Evolutionary conservation across 768 basidiomycete species (phyloP).

Genomic region (Sarcomyxa edulis): DNA sequence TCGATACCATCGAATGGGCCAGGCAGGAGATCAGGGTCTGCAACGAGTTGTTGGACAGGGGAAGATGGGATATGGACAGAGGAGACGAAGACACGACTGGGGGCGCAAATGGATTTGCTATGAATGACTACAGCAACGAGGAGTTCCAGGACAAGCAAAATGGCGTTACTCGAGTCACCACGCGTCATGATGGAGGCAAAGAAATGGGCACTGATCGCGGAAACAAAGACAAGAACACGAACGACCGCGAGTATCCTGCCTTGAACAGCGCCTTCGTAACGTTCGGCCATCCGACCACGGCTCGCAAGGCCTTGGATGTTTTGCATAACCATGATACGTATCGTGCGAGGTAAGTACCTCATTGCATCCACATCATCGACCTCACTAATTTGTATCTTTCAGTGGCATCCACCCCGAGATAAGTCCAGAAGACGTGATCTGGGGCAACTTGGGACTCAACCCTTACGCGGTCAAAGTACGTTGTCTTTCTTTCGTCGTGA

Average conservation of each 20-base stretch:
- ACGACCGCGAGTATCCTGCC: conserved; percentile 42
- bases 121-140: no score
- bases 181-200: no score
- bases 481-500: neutral
- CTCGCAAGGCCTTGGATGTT: conserved; percentile 77
- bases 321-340: conserved; percentile 80
- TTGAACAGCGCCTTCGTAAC: conserved; percentile 79
- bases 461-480: conserved; percentile 74
- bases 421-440: conserved; percentile 85
- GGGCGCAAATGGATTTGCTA: conserved; percentile 2
- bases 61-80: conserved; percentile 29
- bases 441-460: conserved; percentile 85
- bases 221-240: conserved; percentile 21
- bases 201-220: no score
- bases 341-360: no score
- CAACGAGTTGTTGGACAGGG: conserved; percentile 46
- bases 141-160: conserved; percentile 8
- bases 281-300: conserved; percentile 90
- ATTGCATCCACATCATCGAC: conserved; percentile 10
- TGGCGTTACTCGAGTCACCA: no score
- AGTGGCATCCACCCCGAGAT: conserved; percentile 72
- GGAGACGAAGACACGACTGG: conserved; percentile 10
- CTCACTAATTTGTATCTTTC: no score
- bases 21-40: conserved; percentile 64
- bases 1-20: conserved; percentile 92